These are phyloP conservation scores for Heimioporus retisporus DNA, from an alignment of 1,284 basidiomycete species.

Conservation along the genomic window DNA sequence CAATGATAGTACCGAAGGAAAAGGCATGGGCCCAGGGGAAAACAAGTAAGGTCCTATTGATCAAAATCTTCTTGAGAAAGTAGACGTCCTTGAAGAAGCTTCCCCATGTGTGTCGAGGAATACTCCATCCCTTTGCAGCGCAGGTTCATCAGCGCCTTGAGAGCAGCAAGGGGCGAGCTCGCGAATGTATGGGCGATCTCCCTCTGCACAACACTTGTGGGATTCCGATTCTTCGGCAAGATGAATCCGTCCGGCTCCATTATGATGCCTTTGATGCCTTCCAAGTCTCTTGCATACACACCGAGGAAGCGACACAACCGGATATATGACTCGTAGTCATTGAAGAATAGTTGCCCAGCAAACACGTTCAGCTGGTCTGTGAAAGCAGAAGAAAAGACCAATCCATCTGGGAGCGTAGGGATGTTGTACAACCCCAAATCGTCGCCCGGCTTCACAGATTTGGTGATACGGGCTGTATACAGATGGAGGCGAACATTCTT, in stretches of 20 bases:
- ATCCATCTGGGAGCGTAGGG: background rate
- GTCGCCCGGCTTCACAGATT: conserved; percentile 47
- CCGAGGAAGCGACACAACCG: background rate
- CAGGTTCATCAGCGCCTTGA: too few relatives aligned
- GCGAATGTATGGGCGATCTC: too few relatives aligned
- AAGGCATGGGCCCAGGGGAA: too few relatives aligned
- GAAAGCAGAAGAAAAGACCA: background rate
- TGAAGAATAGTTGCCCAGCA: background rate
- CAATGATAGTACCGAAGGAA: too few relatives aligned
- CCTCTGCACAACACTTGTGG: too few relatives aligned
- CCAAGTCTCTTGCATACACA: conserved; percentile 37
- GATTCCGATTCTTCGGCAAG: too few relatives aligned
- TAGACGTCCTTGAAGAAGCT: too few relatives aligned
- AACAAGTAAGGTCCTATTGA: too few relatives aligned
- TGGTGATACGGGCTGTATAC: conserved; percentile 23
- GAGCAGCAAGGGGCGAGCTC: too few relatives aligned
- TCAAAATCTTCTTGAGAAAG: too few relatives aligned
- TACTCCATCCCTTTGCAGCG: too few relatives aligned
- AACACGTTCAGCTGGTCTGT: background rate
- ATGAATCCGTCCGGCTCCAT: conserved; percentile 23
- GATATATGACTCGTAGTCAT: background rate
- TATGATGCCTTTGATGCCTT: conserved; percentile 10
- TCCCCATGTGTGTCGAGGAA: too few relatives aligned
- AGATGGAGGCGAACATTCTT: background rate
- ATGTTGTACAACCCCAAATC: conserved; percentile 41